Evolutionary conservation across 305 asterid species (phyloP).

Genomic region (Fraxinus xanthoxyloides): DNA sequence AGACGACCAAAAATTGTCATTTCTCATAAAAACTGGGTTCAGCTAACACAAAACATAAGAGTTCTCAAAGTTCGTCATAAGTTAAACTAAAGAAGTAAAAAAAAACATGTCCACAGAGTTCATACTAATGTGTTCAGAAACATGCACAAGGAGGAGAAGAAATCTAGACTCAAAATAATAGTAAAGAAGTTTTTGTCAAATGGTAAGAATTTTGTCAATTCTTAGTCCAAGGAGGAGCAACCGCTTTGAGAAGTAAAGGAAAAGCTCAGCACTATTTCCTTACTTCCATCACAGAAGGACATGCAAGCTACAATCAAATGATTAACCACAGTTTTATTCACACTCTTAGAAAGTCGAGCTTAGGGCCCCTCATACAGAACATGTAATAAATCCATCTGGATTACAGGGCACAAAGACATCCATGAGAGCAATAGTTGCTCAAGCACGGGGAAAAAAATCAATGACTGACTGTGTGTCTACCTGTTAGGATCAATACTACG

Average conservation of each 20-base stretch:
- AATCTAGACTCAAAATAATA: background rate
- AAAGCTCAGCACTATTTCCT: background rate
- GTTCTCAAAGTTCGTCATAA: background rate
- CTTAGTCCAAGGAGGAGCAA: background rate
- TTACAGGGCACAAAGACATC: background rate
- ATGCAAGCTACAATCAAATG: background rate
- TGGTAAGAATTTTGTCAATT: background rate
- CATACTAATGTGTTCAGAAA: background rate
- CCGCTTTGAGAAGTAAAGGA: background rate
- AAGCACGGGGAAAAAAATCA: background rate
- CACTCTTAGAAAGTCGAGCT: constrained; percentile 4
- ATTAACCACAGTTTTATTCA: constrained; percentile 5
- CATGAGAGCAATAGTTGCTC: background rate
- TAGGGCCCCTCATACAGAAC: background rate
- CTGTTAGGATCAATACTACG: background rate
- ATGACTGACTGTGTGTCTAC: background rate
- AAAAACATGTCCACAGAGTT: background rate
- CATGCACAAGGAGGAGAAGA: background rate
- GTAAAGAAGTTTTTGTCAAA: background rate
- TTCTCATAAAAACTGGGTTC: background rate
- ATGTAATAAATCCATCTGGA: background rate
- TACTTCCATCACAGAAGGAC: background rate
- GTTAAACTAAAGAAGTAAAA: background rate
- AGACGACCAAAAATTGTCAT: background rate
- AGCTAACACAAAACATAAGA: background rate